Base-by-base conservation (phyloP, 352 stramenopile genomes). In the Phytopythium oedochilum region DNA sequence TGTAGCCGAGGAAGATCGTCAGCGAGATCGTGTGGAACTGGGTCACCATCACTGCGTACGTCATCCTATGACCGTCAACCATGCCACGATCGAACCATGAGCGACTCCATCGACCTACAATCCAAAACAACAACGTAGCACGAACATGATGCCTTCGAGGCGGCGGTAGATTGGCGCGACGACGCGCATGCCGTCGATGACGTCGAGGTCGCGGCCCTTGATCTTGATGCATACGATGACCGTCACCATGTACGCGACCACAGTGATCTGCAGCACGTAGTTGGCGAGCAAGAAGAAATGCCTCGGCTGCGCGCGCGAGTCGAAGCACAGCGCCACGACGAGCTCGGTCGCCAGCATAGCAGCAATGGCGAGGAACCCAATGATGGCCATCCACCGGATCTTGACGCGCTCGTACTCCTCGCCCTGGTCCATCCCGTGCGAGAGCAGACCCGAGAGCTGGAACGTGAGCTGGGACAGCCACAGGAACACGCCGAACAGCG, bases 131-230 rank as follows among this genome's bases (percentile, higher is more conserved):
- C n/a, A 5, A 26, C 6, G 18, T 18, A 17, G 20, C 18, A 59
- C 69, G 38, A 66, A 83, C 76, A 87, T 72, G 57, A 87, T 85
- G 40, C 62, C 56, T 45, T 83, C 78, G 57, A 86, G 64, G 36
- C 75, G 75, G 2, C 66, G 63, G 53, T 88, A 88, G 5, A 86
- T 58, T 2, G 75, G 78, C 0, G 77, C 84, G 36, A 69, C 46
- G 11, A 83, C 71, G 39, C 73, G 60, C 1, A 55, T 53, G 38
- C 75, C 72, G 29, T 73, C 56, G n/a, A 86, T 65, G 28, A 57
- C 66, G 54, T 82, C 75, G 55, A 75, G 73, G 29, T 86, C 76
- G 22, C 70, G 66, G 8, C 73, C 73, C 14, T 60, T 60, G 42
- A 51, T 55, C 45, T 83, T 84, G 35, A 84, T 61, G 26, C 34